Evolutionary conservation across 2,329 filamentous ascomycete species (phyloP), one percentile per base, ranked within the genome.

Genomic region (Trichoderma sp.): DNA sequence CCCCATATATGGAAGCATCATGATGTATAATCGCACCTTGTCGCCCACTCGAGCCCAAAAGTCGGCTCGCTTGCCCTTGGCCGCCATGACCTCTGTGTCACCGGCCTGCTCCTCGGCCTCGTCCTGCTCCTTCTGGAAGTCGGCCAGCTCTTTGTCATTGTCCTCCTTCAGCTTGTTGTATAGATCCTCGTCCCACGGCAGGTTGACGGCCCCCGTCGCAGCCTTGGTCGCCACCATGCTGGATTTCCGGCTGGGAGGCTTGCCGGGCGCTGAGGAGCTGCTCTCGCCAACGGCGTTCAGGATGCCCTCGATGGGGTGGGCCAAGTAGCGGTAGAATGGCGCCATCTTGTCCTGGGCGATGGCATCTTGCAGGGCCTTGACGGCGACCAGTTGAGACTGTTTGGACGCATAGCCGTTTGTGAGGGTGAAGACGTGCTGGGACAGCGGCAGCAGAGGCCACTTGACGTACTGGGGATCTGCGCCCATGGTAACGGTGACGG

Each of bases 21-120:
- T 18, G 53, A n/a, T 36, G n/a, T 11, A 36, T 12, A 6, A 53
- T 58, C 81, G 74, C 82, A 95, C 94, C 91, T 98, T 98, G 85
- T 99, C 96, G 77, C 95, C 95, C 75, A 98, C 93, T 76, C 94
- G 90, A 73, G 97, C 95, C 88, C 93, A 98, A 82, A 97, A 97
- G 82, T 99, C 96, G 73, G 96, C 96, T 78, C 95, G 89, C 88
- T 98, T 98, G 76, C 95, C 95, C 83, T 93, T 90, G 76, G 95
- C 96, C 71, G 94, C 93, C 83, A 95, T 91, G 75, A 99, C 91
- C 84, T 99, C 96, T 14, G 94, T 98, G 79, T 99, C 96, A 70
- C 96, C 96, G 73, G 95, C 95, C 83, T 97, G 95, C 87, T 99
- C 96, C 53, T 92, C 92, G 11, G 96, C 96, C 80, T 99, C 95